A percentile compares a stretch with the other conserved stretches of the same genome.
Evolutionary conservation across 441 rosid species (phyloP).

Genomic region (Arabidopsis hybrid): DNA sequence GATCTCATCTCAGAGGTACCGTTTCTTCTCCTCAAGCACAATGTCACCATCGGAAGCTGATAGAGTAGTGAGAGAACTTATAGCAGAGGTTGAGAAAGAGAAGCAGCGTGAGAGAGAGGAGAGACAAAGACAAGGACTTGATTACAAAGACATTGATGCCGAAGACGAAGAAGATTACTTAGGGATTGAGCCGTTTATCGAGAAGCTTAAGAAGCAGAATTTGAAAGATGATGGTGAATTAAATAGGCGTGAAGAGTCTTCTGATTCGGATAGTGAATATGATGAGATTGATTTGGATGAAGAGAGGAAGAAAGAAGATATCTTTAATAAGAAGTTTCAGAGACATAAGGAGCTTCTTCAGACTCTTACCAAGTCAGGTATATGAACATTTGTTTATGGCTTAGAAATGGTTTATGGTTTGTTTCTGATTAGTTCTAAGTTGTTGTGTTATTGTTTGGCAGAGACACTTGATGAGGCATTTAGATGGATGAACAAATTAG

Average conservation of each 20-base stretch:
- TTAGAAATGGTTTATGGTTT: background rate
- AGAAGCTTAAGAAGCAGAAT: constrained; percentile 70
- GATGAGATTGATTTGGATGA: constrained; percentile 67
- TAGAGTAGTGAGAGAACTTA: constrained; percentile 55
- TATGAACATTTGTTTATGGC: background rate
- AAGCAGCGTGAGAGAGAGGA: constrained; percentile 62
- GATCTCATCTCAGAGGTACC: constrained; percentile 44
- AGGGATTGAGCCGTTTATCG: constrained; percentile 76
- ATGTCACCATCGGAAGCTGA: constrained; percentile 29
- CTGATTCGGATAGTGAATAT: constrained; percentile 77
- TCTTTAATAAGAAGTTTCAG: constrained; percentile 61
- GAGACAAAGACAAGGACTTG: constrained; percentile 66
- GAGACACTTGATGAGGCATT: constrained; percentile 78
- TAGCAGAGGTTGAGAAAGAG: constrained; percentile 53
- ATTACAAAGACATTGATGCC: constrained; percentile 71
- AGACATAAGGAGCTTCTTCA: constrained; percentile 70
- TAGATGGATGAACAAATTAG: constrained; percentile 78
- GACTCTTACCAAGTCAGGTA: constrained; percentile 62
- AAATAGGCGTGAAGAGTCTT: constrained; percentile 57
- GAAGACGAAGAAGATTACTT: constrained; percentile 88
- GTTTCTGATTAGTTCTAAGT: background rate
- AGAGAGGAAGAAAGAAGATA: constrained; percentile 43
- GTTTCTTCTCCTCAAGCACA: constrained; percentile 48
- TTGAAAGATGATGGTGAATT: constrained; percentile 51
- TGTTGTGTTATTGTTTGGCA: constrained; percentile 37